phyloP scores from a whole-genome alignment of 2,329 filamentous ascomycete genomes.

The Aspergillus sclerotialis region DNA sequence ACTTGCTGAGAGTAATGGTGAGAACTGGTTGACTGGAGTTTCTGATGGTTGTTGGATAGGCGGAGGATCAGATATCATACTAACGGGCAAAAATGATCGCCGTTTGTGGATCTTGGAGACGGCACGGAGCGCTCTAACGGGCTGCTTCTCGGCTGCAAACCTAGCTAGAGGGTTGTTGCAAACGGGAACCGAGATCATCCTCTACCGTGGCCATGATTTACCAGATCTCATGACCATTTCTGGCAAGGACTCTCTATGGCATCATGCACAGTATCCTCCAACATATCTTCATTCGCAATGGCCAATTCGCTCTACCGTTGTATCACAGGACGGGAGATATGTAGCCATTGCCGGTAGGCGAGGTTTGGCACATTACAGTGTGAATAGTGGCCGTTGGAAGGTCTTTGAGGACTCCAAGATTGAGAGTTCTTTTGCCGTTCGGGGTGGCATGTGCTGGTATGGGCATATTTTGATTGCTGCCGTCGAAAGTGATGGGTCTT shows the following conservation, averaged over 20 bases:
- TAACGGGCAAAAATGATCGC: conserved; percentile 65
- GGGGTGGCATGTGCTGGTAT: conserved; percentile 98
- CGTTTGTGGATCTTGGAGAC: conserved; percentile 84
- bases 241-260: conserved; percentile 90
- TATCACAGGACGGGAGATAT: conserved; percentile 88
- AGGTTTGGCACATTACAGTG: conserved; percentile 90
- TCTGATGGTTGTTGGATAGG: conserved; percentile 77
- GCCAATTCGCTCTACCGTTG: conserved; percentile 80
- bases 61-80: conserved; percentile 75
- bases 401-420: conserved; percentile 73
- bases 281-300: conserved; percentile 85
- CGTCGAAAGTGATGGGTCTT: conserved; percentile 75
- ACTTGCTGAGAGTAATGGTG: conserved; percentile 60
- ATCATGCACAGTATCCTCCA: conserved; percentile 78
- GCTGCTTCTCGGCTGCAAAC: conserved; percentile 87
- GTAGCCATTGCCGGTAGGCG: conserved; percentile 90
- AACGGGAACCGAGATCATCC: conserved; percentile 78
- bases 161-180: conserved; percentile 83
- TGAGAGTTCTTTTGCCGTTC: conserved; percentile 86
- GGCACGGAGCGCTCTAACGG: conserved; percentile 85
- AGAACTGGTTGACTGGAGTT: conserved; percentile 79
- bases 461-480: conserved; percentile 91
- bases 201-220: conserved; percentile 89
- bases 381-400: conserved; percentile 92
- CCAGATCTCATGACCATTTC: conserved; percentile 87